Evolutionary conservation across 305 asterid species (phyloP), one percentile per base, ranked within the genome.

Genomic region (Nicotiana rustica): DNA sequence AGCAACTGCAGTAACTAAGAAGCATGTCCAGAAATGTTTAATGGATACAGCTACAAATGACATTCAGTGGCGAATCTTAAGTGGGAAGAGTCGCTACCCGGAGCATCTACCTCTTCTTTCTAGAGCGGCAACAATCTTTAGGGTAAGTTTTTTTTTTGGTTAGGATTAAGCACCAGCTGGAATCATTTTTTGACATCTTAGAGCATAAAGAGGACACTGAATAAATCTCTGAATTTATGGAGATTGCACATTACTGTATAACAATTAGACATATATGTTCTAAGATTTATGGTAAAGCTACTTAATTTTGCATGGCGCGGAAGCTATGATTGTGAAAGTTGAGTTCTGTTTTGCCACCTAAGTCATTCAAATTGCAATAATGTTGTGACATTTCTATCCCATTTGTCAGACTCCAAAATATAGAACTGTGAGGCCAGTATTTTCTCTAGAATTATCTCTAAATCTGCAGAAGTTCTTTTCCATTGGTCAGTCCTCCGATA

Each of bases 71-170:
- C 85, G 92, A 81, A 88, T 97, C 83, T 82, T 96, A 85, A 95
- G 91, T 84, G 98, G 99, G 82, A 96, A 92, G 87, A 93, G 98
- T 88, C 94, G 96, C 75, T 88, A 78, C 81, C 88, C 96, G 0
- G 97, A 91, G 81, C 98, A 97, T 88, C 88, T 90, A 36, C 86
- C 91, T 78, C 89, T 93, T 68, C 98, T 97, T 83, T 91, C 98
- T 64, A 94, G 93, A 79, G 99, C 98, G 85, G 96, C 97, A 52
- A 96, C 97, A 70, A 95, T 95, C 71, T 97, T 97, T 87, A 97
- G 98, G 76, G 99, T 95, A 89, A 89, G 98, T 75, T 68, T 47
- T 83, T 56, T 49, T 49, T 61, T 80, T 29, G 31, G 19, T 62
- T 86, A 76, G 76, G 61, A 49, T 67, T 49, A 47, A 75, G 80